phyloP scores from a whole-genome alignment of 2,329 filamentous ascomycete species.

The Colletotrichum gigasporum region DNA sequence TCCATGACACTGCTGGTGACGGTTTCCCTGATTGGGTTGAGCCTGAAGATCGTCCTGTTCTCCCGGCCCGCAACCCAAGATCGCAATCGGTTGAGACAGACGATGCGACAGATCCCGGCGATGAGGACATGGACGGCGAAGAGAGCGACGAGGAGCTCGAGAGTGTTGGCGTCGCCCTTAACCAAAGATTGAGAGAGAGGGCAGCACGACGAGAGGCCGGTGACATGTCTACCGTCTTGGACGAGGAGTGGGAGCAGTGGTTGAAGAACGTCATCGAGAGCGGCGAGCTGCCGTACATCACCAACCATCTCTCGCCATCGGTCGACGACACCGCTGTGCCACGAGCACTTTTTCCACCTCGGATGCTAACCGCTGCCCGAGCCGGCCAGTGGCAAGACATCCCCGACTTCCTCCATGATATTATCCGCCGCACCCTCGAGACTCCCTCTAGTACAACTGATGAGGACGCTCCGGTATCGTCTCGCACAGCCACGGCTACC shows the following conservation, averaged over 20 bases:
- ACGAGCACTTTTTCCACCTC: conserved; percentile 55
- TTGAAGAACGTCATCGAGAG: conserved; percentile 75
- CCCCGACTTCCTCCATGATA: conserved; percentile 63
- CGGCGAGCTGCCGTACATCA: conserved; percentile 61
- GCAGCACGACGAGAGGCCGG: conserved; percentile 71
- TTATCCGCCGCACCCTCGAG: conserved; percentile 59
- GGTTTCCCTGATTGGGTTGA: conserved; percentile 72
- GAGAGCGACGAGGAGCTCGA: conserved; percentile 64
- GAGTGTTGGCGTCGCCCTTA: conserved; percentile 70
- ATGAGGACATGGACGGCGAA: conserved; percentile 55
- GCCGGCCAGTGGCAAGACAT: conserved; percentile 67
- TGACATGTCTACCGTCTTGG: conserved; percentile 66
- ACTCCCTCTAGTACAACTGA: conserved; percentile 46
- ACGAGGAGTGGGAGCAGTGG: conserved; percentile 81
- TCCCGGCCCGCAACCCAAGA: conserved; percentile 9
- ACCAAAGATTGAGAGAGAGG: conserved; percentile 71
- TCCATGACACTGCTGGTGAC: conserved; percentile 77
- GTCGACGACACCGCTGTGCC: conserved; percentile 44
- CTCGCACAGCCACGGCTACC: neutral
- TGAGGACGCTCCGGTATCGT: neutral
- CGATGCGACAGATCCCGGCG: conserved; percentile 26
- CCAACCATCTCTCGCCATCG: conserved; percentile 47
- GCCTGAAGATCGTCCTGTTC: conserved; percentile 40
- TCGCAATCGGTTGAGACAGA: conserved; percentile 24
- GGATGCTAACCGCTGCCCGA: conserved; percentile 64